Conservation (phyloP, 768 basidiomycete genomes). For the Leucosporidium creatinivorum region DNA sequence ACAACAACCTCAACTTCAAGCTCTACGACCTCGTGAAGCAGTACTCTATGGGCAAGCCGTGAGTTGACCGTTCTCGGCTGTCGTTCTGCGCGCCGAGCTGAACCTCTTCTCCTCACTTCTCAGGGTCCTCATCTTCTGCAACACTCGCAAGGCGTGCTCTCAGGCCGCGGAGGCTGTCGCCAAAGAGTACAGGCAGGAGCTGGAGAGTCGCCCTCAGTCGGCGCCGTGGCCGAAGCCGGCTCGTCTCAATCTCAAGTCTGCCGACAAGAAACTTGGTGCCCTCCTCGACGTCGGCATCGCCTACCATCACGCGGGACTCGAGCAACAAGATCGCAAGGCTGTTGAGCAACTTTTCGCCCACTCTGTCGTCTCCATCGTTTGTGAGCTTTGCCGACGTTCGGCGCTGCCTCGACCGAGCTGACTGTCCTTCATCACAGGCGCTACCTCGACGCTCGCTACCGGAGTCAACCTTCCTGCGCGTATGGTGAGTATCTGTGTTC, state of each 20-base stretch:
- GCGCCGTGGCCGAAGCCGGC: constrained; percentile 56
- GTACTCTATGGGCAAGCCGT: constrained; percentile 68
- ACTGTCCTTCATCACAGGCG: constrained; percentile 1
- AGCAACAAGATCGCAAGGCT: constrained; percentile 59
- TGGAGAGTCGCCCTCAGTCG: neutral
- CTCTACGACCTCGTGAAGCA: constrained; percentile 65
- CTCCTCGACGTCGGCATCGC: constrained; percentile 71
- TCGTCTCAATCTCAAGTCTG: constrained; percentile 48
- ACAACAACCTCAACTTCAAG: constrained; percentile 60
- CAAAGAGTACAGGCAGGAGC: constrained; percentile 54
- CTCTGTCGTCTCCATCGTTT: constrained; percentile 47
- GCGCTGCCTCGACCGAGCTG: neutral
- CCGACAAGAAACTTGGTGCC: constrained; percentile 58
- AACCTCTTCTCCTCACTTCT: no score
- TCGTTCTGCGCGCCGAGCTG: neutral
- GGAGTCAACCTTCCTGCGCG: constrained; percentile 95
- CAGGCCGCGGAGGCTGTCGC: constrained; percentile 67
- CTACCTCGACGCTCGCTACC: constrained; percentile 75
- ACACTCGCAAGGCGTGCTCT: constrained; percentile 59
- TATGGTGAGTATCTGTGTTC: constrained; percentile 49
- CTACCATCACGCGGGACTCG: constrained; percentile 84
- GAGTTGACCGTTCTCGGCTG: neutral
- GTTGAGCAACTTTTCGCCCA: constrained; percentile 68
- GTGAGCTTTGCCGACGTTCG: constrained; percentile 47
- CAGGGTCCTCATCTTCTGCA: constrained; percentile 68